Evolutionary conservation across 2,329 filamentous ascomycete genomes (phyloP), one percentile per base, ranked within the genome.

Genomic region (Botrytis cinerea): DNA sequence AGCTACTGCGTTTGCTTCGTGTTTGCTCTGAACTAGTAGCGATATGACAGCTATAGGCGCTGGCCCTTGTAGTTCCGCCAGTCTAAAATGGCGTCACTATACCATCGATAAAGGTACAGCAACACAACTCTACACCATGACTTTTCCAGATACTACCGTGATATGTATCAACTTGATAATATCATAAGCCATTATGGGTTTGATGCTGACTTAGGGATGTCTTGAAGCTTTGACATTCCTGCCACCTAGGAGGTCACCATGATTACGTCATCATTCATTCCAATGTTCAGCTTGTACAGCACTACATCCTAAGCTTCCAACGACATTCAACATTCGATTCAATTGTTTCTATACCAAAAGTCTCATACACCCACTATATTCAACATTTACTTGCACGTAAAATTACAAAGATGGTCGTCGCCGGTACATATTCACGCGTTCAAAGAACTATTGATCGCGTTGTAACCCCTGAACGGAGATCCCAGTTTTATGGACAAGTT

Each of bases 391-490:
- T 3, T 5, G 10, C 38, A 59, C 48, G 18, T 45, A 10, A 45
- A 57, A 25, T 18, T 10, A 7, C 18, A 5, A 72, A 59, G 20
- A 72, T 72, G 70, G 61, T 45, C 9, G 61, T 61, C 2, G 38
- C 76, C 43, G 74, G 73, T 32, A 70, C 78, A 35, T 62, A 78
- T 59, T 71, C 71, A 48, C 74, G 76, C 64, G 59, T 57, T 25
- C 75, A 78, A 60, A 70, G 62, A 61, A 71, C 79, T 12, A 77
- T 90, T 46, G 85, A 91, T 78, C 81, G 81, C 54, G 78, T 89
- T 72, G 84, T 93, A 61, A 87, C 89, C 62, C 90, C 91, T 0
- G 83, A 88, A 51, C 87, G 87, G 74, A 87, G 92, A 68, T 85
- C 89, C 75, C 84, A 85, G 73, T 84, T 88, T 60, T 86, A 90